Base-by-base conservation (phyloP, 2,329 filamentous ascomycete genomes). In the Colletotrichum paranaense region DNA sequence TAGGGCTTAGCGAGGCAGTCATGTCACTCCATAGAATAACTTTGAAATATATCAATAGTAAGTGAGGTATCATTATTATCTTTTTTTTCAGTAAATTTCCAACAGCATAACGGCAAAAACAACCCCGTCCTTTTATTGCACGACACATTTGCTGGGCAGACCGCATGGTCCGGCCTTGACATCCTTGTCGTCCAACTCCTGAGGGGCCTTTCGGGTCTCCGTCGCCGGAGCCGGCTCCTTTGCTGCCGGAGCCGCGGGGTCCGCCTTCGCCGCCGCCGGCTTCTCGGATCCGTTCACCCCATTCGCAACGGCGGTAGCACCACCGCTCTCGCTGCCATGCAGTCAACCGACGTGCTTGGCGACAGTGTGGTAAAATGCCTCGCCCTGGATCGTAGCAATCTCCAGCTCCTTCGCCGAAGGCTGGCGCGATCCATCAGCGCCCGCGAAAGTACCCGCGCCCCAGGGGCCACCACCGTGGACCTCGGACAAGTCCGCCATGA, bases 391-490 rank as follows among this genome's bases (percentile, higher is more conserved):
- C 75, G 87, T 89, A 73, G 97, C 97, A 75, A 98, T 81, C 83
- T 93, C 88, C 75, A 97, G 86, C 88, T 99, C 97, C 78, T 91
- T 88, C 9, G 86, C 81, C 19, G 88, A 86, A 62, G 97, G 97
- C 88, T 96, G 92, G 80, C 97, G 93, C 72, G 93, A 94, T 78
- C 97, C 97, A 79, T 98, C 95, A 73, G 81, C 87, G 74, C 82
- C 91, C 75, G 95, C 88, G 79, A 98, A 97, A 76, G 96, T 98
- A 81, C 97, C 97, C 42, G 96, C 95, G 79, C 96, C 97, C 97
- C 97, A 99, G 52, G 97, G 89, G 74, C 89, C 91, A 75, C 97
- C 97, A 80, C 97, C 97, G 82, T 94, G 94, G 75, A 97, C 88
- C 88, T 98, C 95, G 35, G 81, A 81, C 46, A 98, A 83, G 85